phyloP scores from a whole-genome alignment of 768 basidiomycete genomes.

The Phanerochaete carnosa region DNA sequence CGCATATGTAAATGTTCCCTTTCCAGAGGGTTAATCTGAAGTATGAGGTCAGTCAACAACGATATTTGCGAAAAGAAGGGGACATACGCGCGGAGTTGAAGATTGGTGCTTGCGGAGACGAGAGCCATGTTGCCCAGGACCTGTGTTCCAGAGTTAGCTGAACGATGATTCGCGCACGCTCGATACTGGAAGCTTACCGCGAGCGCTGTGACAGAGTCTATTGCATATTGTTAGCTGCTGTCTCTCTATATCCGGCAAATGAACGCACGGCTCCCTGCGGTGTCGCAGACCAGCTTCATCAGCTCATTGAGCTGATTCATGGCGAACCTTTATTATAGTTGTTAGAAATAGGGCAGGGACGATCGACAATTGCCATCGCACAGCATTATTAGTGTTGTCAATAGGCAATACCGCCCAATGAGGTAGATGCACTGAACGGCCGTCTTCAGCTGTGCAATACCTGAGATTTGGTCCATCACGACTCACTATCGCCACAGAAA shows the following conservation, averaged over 20 bases:
- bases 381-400: not conserved
- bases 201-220: not conserved
- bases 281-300: not conserved
- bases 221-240: not conserved
- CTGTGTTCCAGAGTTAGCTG: not conserved
- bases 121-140: conserved; percentile 1
- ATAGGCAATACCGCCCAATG: not conserved
- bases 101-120: conserved; percentile 6
- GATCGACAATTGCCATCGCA: not conserved
- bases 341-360: no score
- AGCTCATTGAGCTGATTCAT: not conserved
- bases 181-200: not conserved
- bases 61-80: not conserved
- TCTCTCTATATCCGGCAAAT: not conserved
- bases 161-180: not conserved
- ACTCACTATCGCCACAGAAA: not conserved
- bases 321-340: not conserved
- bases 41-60: not conserved
- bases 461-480: not conserved
- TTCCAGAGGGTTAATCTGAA: not conserved
- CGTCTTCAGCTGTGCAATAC: no score
- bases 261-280: not conserved
- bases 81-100: conserved; percentile 7
- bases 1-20: not conserved
- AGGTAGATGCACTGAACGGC: conserved; percentile 1